Evolutionary conservation across 1,284 basidiomycete genomes (phyloP).

Genomic region (Ustilago esculenta): DNA sequence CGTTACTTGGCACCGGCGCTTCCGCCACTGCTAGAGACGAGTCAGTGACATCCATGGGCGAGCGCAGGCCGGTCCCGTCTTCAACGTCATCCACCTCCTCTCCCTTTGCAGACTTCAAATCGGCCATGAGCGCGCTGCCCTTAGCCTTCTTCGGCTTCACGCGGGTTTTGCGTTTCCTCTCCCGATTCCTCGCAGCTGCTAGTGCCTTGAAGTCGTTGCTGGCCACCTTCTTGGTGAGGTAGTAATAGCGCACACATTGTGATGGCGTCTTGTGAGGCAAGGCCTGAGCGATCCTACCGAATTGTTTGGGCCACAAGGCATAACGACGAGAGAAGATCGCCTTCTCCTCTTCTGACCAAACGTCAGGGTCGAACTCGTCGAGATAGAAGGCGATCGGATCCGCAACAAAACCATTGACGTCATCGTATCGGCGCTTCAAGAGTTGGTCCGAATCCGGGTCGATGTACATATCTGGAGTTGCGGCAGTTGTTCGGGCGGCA

Average conservation of each 20-base stretch:
- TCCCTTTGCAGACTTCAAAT: conserved; percentile 61
- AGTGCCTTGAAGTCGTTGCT: conserved; percentile 65
- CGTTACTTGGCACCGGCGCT: conserved; percentile 5
- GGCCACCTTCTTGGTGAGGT: conserved; percentile 83
- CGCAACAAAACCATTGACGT: conserved; percentile 82
- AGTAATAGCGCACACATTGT: conserved; percentile 94
- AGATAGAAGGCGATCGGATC: conserved; percentile 77
- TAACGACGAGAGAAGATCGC: conserved; percentile 82
- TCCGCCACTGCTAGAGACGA: conserved; percentile 8
- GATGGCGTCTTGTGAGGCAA: conserved; percentile 85
- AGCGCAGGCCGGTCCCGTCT: conserved; percentile 38
- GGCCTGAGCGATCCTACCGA: conserved; percentile 82
- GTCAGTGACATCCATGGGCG: conserved; percentile 34
- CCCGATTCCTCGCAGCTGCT: conserved; percentile 58
- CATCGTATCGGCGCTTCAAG: conserved; percentile 75
- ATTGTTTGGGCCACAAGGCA: conserved; percentile 89
- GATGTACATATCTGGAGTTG: conserved; percentile 89
- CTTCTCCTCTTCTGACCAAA: conserved; percentile 88
- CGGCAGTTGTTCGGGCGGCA: conserved; percentile 85
- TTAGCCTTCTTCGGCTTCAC: conserved; percentile 66
- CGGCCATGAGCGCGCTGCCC: conserved; percentile 66
- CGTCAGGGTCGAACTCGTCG: conserved; percentile 60
- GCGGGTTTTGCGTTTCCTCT: conserved; percentile 61
- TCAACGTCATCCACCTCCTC: conserved; percentile 64
- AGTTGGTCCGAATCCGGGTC: conserved; percentile 72